A percentile compares a stretch with the other conserved stretches of the same genome.
Evolutionary conservation across 1,284 basidiomycete species (phyloP).

Genomic region (Veloporphyrellus conicus): DNA sequence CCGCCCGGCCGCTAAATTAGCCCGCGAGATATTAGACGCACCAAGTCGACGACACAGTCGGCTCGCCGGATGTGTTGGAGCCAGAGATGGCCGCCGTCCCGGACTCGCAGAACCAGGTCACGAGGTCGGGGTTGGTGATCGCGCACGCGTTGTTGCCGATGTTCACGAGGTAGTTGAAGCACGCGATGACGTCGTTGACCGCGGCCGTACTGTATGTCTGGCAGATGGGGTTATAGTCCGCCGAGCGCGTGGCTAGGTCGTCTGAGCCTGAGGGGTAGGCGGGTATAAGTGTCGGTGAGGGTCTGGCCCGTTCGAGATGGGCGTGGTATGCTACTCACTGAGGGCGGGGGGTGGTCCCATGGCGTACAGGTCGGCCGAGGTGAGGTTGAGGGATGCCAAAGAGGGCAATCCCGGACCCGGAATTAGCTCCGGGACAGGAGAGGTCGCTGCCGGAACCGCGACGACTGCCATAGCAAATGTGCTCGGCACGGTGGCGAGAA

Average conservation of each 20-base stretch:
- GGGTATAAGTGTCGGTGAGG: too few species aligned
- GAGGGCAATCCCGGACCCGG: not conserved
- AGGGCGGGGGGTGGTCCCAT: not conserved
- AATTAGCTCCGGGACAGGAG: not conserved
- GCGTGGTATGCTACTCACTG: not conserved
- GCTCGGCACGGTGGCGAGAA: too few species aligned
- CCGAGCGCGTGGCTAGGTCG: not conserved
- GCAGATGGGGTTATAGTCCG: not conserved
- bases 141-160: not conserved
- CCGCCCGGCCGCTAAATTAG: too few species aligned
- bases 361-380: not conserved
- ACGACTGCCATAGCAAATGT: not conserved
- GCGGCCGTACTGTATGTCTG: not conserved
- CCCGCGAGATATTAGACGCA: too few species aligned
- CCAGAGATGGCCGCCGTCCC: too few species aligned
- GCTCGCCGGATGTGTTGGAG: too few species aligned
- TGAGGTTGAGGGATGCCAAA: not conserved
- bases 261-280: too few species aligned
- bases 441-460: not conserved
- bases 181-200: not conserved
- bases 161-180: not conserved
- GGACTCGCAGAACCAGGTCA: too few species aligned
- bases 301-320: too few species aligned
- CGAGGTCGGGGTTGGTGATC: too few species aligned
- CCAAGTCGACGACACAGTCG: too few species aligned